phyloP scores from a whole-genome alignment of 2,329 filamentous ascomycete genomes.

The Pestalotiopsis sp. region DNA sequence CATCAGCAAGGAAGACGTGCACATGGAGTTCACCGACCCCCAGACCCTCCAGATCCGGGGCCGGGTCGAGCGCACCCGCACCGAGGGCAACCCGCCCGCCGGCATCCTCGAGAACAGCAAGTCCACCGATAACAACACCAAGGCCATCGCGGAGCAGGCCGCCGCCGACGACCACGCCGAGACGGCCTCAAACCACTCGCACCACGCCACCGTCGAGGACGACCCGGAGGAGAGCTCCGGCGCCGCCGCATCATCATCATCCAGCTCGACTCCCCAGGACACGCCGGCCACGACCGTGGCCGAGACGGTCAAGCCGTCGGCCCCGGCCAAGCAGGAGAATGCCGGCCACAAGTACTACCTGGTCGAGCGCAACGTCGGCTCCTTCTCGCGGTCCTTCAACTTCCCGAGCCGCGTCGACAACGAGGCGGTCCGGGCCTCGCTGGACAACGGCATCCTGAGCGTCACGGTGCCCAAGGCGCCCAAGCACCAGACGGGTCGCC shows the following conservation, averaged over 20 bases:
- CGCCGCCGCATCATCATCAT: slow-evolving; percentile 22
- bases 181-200: slow-evolving; percentile 27
- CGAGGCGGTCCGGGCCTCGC: slow-evolving; percentile 60
- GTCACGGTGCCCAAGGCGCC: slow-evolving; percentile 68
- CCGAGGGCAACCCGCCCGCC: slow-evolving; percentile 54
- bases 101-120: slow-evolving; percentile 46
- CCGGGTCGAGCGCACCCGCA: slow-evolving; percentile 65
- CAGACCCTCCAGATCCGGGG: slow-evolving; percentile 75
- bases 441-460: slow-evolving; percentile 68
- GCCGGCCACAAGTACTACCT: slow-evolving; percentile 52
- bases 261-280: slow-evolving; percentile 17
- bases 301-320: slow-evolving; percentile 33
- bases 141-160: slow-evolving; percentile 33
- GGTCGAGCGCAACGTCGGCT: slow-evolving; percentile 63
- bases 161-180: slow-evolving; percentile 16
- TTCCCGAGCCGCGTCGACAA: slow-evolving; percentile 68
- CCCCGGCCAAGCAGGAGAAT: slow-evolving; percentile 18
- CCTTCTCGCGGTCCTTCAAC: slow-evolving; percentile 69
- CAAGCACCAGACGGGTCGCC: slow-evolving; percentile 54
- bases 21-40: slow-evolving; percentile 77
- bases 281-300: slow-evolving; percentile 30
- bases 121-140: slow-evolving; percentile 43
- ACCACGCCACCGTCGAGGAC: slow-evolving; percentile 69
- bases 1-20: slow-evolving; percentile 71
- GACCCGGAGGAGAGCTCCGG: slow-evolving; percentile 40